Evolutionary conservation across 768 basidiomycete genomes (phyloP).

Genomic region (Lactifluus subvellereus): DNA sequence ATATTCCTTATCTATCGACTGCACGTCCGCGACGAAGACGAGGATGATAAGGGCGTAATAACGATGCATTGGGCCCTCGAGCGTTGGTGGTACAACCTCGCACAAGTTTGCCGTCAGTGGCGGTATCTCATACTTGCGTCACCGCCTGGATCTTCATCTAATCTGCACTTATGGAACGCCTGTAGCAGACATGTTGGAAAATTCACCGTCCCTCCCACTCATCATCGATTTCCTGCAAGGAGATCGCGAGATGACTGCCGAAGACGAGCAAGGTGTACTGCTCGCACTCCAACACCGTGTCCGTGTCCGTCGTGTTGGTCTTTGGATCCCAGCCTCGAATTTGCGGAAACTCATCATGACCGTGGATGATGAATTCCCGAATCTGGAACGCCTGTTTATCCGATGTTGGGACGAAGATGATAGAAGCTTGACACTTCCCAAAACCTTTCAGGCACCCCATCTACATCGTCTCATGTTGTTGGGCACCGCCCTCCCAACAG

Average conservation of each 20-base stretch:
- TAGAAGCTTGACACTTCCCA: neutral
- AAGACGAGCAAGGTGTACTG: neutral
- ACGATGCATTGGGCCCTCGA: neutral
- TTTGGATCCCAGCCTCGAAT: neutral
- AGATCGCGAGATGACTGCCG: neutral
- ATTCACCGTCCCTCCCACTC: neutral
- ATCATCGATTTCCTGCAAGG: neutral
- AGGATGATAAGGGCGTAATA: neutral
- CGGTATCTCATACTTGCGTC: neutral
- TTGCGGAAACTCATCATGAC: neutral
- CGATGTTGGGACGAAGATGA: too few species aligned
- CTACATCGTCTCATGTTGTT: too few species aligned
- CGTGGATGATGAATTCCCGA: neutral
- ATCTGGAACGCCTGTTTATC: neutral
- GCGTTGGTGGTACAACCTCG: neutral
- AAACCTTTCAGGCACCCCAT: neutral
- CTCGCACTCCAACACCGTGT: neutral
- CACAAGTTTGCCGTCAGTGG: neutral
- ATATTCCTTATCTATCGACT: neutral
- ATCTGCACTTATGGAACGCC: neutral
- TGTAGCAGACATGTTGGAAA: neutral
- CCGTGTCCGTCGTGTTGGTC: neutral
- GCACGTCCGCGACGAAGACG: conserved; percentile 23
- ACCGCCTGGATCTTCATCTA: neutral
- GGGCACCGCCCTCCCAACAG: too few species aligned